Base-by-base conservation (phyloP, 2,329 filamentous ascomycete species). In the Ascochyta koolunga region DNA sequence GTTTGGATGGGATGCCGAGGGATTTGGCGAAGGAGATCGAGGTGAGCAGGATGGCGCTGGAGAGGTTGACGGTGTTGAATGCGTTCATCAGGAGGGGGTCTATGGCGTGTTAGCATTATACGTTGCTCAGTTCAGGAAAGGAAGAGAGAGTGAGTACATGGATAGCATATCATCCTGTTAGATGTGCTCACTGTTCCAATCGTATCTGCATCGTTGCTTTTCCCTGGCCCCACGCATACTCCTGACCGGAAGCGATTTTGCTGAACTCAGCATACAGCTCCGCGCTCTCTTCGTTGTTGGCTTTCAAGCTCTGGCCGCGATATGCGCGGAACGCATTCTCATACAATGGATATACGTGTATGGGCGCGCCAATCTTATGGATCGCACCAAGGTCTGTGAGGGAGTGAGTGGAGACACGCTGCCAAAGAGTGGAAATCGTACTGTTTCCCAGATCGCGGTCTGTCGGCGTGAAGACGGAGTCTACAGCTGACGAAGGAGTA, bases 31-130 rank as follows among this genome's bases (percentile, higher is more conserved):
- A 76, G 1, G 83, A 77, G 0, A 77, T 78, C 0, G 84, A 84
- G 0, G 86, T 89, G 4, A 89, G 54, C 15, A 89, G 77, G 51
- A 82, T 80, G 7, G 86, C 84, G 0, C 79, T 83, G 2, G 86
- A 82, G 13, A 89, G 74, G 55, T 89, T 89, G 31, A 89, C 81
- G 2, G 80, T 86, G 60, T 89, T 89, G 73, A 89, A 89, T 0
- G 87, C 86, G 63, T 89, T 89, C 86, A 89, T 89, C 9, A 89
- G 71, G 0, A 89, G 74, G 0, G 86, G 85, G 71, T 89, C 86
- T 89, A 41, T 19, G 6, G 27, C 27, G n/a, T 25, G 16, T 49
- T 6, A 42, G 45, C 9, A 29, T 37, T 7, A 48, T 39, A 38
- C 2, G 27, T 11, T 29, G 11, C 13, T 2, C 1, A 29, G 27